Percentiles rank a stretch among this genome's conserved stretches.
Conservation (phyloP, 2,329 filamentous ascomycete species). For the Anisogramma anomala region DNA sequence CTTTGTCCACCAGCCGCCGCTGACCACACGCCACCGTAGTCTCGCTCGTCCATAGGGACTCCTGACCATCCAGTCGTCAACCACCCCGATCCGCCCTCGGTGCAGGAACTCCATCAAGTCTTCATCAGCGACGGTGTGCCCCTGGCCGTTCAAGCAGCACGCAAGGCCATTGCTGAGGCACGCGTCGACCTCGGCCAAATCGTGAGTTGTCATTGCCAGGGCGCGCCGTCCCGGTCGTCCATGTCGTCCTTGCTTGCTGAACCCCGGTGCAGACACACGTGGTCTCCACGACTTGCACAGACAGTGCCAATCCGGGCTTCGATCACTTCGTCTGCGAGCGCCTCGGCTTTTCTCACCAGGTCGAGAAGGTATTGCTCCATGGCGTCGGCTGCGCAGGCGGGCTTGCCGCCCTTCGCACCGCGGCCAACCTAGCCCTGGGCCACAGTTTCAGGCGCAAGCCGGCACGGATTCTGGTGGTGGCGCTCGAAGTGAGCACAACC, state of each 20-base stretch:
- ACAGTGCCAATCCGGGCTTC: constrained; percentile 58
- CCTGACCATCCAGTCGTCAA: constrained; percentile 52
- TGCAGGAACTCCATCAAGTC: constrained; percentile 40
- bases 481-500: constrained; percentile 50
- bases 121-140: constrained; percentile 49
- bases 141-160: constrained; percentile 42
- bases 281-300: constrained; percentile 57
- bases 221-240: not conserved
- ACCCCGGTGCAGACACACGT: constrained; percentile 41
- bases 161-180: constrained; percentile 45
- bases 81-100: constrained; percentile 39
- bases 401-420: constrained; percentile 49
- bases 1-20: not conserved
- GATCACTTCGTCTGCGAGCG: constrained; percentile 52
- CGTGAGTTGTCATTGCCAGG: no score
- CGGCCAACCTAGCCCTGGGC: constrained; percentile 54
- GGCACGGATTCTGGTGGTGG: constrained; percentile 53
- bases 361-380: constrained; percentile 55
- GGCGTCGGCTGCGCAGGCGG: constrained; percentile 57
- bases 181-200: constrained; percentile 39
- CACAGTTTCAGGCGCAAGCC: constrained; percentile 45
- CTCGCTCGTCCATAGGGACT: constrained; percentile 49
- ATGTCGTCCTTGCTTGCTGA: not conserved
- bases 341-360: constrained; percentile 43
- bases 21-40: not conserved